A percentile compares a stretch with the other conserved stretches of the same genome.
These are phyloP conservation scores for Ploettnerulaceae sp. DNA, from an alignment of 2,329 filamentous ascomycete species.

Conservation along the genomic window DNA sequence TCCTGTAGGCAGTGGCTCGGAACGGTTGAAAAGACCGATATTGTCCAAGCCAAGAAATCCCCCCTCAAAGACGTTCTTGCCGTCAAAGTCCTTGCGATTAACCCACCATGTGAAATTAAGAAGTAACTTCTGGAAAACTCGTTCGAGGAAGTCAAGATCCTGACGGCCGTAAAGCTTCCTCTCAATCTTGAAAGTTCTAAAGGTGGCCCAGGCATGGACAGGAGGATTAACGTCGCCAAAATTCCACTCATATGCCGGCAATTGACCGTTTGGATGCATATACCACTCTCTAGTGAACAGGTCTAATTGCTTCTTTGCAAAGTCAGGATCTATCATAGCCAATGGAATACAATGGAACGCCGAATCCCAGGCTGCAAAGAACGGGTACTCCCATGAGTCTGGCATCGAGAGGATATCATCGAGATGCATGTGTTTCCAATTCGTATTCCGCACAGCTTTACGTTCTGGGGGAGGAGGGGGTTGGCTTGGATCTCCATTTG, in stretches of 20 bases:
- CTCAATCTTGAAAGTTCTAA: constrained; percentile 96
- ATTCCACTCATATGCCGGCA: constrained; percentile 94
- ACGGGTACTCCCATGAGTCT: constrained; percentile 97
- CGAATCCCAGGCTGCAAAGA: constrained; percentile 96
- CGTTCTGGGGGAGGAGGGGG: constrained; percentile 77
- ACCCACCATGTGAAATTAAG: constrained; percentile 99
- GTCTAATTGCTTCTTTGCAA: constrained; percentile 96
- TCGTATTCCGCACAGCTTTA: constrained; percentile 75
- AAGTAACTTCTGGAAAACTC: constrained; percentile 92
- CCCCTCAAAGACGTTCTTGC: constrained; percentile 96
- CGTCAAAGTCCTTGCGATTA: constrained; percentile 88
- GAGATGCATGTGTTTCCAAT: constrained; percentile 93
- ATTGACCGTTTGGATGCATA: constrained; percentile 93
- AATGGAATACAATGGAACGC: constrained; percentile 95
- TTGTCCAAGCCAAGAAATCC: constrained; percentile 95
- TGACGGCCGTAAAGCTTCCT: constrained; percentile 94
- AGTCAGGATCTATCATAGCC: constrained; percentile 96
- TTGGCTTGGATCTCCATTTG: constrained; percentile 84
- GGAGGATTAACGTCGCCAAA: constrained; percentile 96
- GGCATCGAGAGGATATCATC: constrained; percentile 97
- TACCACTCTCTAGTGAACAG: constrained; percentile 97
- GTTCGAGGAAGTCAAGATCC: constrained; percentile 90
- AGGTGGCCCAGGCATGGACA: constrained; percentile 93
- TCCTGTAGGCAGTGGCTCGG: constrained; percentile 87
- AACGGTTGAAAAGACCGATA: constrained; percentile 95